Evolutionary conservation across 2,329 filamentous ascomycete species (phyloP).

Genomic region (Hymenoscyphus occultus): DNA sequence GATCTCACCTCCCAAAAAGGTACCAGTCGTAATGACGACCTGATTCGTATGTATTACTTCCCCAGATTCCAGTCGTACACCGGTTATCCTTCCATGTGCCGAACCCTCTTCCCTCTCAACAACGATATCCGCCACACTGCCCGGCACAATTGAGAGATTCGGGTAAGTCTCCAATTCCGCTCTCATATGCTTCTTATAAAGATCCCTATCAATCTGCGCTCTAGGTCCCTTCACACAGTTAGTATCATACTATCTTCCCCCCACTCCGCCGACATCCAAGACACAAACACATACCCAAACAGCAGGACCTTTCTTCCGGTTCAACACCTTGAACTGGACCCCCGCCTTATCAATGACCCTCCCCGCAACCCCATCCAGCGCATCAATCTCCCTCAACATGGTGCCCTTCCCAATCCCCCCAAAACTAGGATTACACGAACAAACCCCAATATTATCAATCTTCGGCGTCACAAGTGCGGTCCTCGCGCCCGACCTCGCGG

Average conservation of each 20-base stretch:
- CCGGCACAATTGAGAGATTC: constrained; percentile 77
- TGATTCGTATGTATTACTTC: constrained; percentile 75
- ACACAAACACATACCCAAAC: constrained; percentile 62
- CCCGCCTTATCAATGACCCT: constrained; percentile 90
- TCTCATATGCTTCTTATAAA: constrained; percentile 90
- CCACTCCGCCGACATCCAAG: neutral
- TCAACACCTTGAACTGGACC: constrained; percentile 89
- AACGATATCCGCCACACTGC: constrained; percentile 90
- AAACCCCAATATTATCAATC: constrained; percentile 84
- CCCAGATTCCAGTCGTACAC: constrained; percentile 83
- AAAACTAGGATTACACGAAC: constrained; percentile 95
- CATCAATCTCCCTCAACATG: constrained; percentile 92
- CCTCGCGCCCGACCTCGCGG: constrained; percentile 81
- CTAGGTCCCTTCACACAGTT: constrained; percentile 62
- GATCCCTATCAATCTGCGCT: constrained; percentile 86
- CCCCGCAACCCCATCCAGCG: constrained; percentile 84
- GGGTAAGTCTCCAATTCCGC: constrained; percentile 77
- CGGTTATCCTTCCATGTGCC: constrained; percentile 68
- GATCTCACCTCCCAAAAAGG: constrained; percentile 92
- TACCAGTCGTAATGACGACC: constrained; percentile 94
- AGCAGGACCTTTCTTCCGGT: constrained; percentile 85
- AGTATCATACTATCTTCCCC: neutral
- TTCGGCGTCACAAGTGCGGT: constrained; percentile 90
- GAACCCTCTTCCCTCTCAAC: constrained; percentile 55
- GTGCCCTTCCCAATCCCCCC: constrained; percentile 98